phyloP scores from a whole-genome alignment of 768 basidiomycete genomes.

The Amylocystis lapponica region DNA sequence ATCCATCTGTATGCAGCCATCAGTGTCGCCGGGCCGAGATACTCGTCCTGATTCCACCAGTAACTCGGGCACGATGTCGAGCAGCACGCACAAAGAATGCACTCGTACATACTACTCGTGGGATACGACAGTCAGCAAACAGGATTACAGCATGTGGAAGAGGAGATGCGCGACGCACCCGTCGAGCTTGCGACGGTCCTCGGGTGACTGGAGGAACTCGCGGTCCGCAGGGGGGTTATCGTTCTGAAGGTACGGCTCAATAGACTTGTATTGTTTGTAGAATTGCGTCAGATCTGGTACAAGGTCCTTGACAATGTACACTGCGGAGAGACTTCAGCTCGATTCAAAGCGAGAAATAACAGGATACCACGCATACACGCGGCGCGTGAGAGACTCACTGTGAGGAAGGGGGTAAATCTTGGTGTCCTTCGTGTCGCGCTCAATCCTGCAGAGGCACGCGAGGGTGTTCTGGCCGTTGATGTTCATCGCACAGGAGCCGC shows the following conservation, averaged over 20 bases:
- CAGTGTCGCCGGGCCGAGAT: conserved; percentile 93
- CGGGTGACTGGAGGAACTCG: conserved; percentile 86
- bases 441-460: conserved; percentile 94
- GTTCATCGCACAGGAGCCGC: conserved; percentile 99
- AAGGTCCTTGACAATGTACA: conserved; percentile 99
- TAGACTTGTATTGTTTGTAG: conserved; percentile 99
- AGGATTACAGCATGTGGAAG: background rate
- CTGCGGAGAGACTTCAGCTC: conserved; percentile 33
- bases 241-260: conserved; percentile 94
- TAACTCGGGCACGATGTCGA: conserved; percentile 96
- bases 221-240: conserved; percentile 80
- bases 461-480: conserved; percentile 97
- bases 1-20: conserved; percentile 99
- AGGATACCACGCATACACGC: background rate
- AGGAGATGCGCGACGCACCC: conserved; percentile 24
- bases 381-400: conserved; percentile 51
- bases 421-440: conserved; percentile 67
- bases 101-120: conserved; percentile 94
- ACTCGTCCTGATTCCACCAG: conserved; percentile 99
- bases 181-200: conserved; percentile 91
- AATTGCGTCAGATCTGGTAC: conserved; percentile 88
- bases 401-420: conserved; percentile 98
- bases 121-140: background rate
- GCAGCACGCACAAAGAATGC: conserved; percentile 96
- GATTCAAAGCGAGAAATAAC: background rate